Base-by-base conservation (phyloP, 2,329 filamentous ascomycete genomes). In the Colletotrichum salicis region DNA sequence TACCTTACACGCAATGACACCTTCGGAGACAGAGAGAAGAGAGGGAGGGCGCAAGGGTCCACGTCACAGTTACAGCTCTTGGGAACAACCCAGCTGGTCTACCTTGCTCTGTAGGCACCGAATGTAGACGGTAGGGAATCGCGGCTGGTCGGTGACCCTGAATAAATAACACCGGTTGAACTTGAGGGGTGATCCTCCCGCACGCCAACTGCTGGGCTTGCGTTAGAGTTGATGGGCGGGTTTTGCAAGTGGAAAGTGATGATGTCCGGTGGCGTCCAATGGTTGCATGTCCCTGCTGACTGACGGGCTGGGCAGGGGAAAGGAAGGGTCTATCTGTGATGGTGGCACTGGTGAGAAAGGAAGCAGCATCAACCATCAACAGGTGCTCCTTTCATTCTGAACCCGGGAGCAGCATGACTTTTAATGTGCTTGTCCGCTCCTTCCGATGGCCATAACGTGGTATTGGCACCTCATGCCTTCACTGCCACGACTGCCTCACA, bases 1-100 rank as follows among this genome's bases (percentile, higher is more conserved):
- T 48, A 48, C 27, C 27, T 29, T 29, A 29, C 27, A 29, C 41
- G 11, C 41, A n/a, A 22, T n/a, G 19, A n/a, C 41, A 48, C 41
- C 41, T 7, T 29, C 6, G 15, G 37, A 31, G 59, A 13, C n/a
- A n/a, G 15, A 41, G 19, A 7, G n/a, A 54, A 48, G 33, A 29
- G 29, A 35, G 31, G 27, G 41, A 52, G 27, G 13, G 29, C n/a
- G 29, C 12, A 31, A 58, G 60, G 67, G 51, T 55, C 71, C 68
- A 73, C 68, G 68, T 71, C 71, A 71, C 54, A 63, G 68, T 67
- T 29, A 55, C 58, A 54, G 68, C 62, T 59, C 41, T 58, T n/a
- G 55, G 65, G 69, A 31, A 62, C 31, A 61, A 48, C 69, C 69
- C 35, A 10, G 65, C 59, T 69, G 58, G 11, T 7, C 41, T n/a